Base-by-base conservation (phyloP, 2,329 filamentous ascomycete genomes). In the Fusarium udum region DNA sequence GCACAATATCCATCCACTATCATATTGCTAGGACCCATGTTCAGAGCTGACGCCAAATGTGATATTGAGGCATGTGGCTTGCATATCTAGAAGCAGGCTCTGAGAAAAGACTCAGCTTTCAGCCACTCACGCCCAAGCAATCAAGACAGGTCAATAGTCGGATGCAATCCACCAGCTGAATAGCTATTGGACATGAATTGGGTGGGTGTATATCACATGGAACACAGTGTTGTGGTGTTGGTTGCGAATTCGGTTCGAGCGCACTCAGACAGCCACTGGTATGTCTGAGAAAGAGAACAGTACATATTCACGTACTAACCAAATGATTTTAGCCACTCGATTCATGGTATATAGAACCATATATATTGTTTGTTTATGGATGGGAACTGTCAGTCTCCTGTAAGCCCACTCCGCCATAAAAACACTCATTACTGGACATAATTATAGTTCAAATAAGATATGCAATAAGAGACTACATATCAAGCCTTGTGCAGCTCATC, bases 71-170 rank as follows among this genome's bases (percentile, higher is more conserved):
- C 15, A 57, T 37, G 18, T 53, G 64, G 52, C 64, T 59, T 69
- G 64, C 64, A 55, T 69, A 52, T 43, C 6, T 24, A 56, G 16
- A 64, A 59, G 24, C 68, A 60, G 69, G 63, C 63, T 64, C 24
- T 43, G 65, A n/a, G 34, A 26, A 24, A 48, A 31, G 40, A 24
- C 22, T 16, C 24, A 16, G 32, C 26, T 20, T 22, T 18, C 24
- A 32, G 46, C 66, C 56, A 67, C 20, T 69, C n/a, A 62, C 24
- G 22, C 31, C 13, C 9, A 12, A n/a, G 6, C 12, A 68, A 40
- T 11, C 18, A 28, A 68, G 53, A 48, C 62, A 40, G 15, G 11
- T 7, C 51, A 55, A 28, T 40, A 31, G 24, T n/a, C 24, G 10
- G 34, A 40, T 40, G 24, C 24, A 45, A 53, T 51, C 16, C 22